Percentiles rank a stretch among this genome's conserved stretches.
Conservation (phyloP, 2,329 filamentous ascomycete species). For the Gnomoniopsis smithogilvyi region DNA sequence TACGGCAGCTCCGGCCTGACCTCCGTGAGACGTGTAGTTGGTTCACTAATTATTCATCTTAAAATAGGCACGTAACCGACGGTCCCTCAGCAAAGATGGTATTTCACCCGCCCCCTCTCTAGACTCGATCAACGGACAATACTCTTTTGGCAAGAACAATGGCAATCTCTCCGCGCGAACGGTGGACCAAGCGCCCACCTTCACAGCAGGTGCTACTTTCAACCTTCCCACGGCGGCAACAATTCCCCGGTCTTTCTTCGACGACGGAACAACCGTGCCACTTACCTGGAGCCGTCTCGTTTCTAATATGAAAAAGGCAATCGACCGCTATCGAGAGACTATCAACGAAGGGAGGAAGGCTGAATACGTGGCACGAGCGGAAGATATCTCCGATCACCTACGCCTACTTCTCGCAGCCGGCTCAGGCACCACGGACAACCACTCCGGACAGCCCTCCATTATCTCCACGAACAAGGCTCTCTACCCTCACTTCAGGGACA, state of each 20-base stretch:
- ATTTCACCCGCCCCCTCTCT: constrained; percentile 86
- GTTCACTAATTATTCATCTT: background rate
- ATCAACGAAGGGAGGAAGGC: constrained; percentile 79
- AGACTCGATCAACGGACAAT: constrained; percentile 78
- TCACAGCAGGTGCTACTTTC: constrained; percentile 53
- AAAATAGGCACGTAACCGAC: constrained; percentile 58
- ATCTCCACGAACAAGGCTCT: constrained; percentile 97
- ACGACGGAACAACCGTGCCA: constrained; percentile 76
- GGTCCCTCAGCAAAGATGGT: constrained; percentile 62
- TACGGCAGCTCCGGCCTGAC: background rate
- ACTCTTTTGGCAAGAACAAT: constrained; percentile 50
- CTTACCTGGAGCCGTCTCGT: constrained; percentile 88
- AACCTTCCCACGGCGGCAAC: constrained; percentile 55
- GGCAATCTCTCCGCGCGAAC: constrained; percentile 7
- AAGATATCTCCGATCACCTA: constrained; percentile 96
- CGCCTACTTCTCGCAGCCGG: constrained; percentile 91
- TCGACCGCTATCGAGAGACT: constrained; percentile 88
- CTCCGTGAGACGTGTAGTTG: background rate
- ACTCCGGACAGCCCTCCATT: constrained; percentile 98
- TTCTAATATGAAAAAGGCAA: constrained; percentile 86
- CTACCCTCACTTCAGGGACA: constrained; percentile 95
- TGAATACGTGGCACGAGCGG: constrained; percentile 90
- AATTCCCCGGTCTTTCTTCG: constrained; percentile 82
- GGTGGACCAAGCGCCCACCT: constrained; percentile 45
- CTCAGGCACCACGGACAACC: constrained; percentile 96